Evolutionary conservation across 208 protist genomes (phyloP).

Genomic region (Trypanosoma platydactyli): DNA sequence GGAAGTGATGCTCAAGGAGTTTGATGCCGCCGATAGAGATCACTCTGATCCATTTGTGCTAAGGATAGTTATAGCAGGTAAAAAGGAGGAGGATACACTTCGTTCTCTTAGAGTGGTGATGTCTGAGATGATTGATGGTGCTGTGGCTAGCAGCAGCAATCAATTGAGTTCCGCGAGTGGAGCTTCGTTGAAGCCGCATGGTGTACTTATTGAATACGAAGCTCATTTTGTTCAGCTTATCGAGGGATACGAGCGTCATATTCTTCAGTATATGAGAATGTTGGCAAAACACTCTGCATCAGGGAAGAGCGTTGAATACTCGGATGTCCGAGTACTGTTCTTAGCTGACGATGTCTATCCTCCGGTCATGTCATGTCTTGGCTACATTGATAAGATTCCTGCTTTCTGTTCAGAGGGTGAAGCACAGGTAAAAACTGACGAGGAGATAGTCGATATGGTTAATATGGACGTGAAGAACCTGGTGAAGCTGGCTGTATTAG

Average conservation of each 20-base stretch:
- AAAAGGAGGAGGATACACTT: slow-evolving; percentile 22
- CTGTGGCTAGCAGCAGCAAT: slow-evolving; percentile 13
- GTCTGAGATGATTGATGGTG: slow-evolving; percentile 11
- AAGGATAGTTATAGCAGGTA: slow-evolving; percentile 45
- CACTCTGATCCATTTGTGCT: slow-evolving; percentile 52
- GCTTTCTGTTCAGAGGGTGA: slow-evolving; percentile 30
- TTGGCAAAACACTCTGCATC: slow-evolving; percentile 30
- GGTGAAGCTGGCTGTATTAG: slow-evolving; percentile 39
- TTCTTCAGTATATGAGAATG: slow-evolving; percentile 44
- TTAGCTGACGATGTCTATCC: slow-evolving; percentile 64
- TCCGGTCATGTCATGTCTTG: slow-evolving; percentile 22
- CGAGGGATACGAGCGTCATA: slow-evolving; percentile 62
- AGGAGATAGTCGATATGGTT: slow-evolving; percentile 51
- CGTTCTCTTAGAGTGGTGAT: slow-evolving; percentile 22
- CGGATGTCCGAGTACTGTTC: slow-evolving; percentile 50
- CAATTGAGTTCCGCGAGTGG: not conserved
- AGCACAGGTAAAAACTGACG: slow-evolving; percentile 40
- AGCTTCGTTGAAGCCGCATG: slow-evolving; percentile 1
- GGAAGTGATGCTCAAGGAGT: slow-evolving; percentile 48
- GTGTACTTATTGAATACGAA: slow-evolving; percentile 65
- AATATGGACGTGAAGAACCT: slow-evolving; percentile 49
- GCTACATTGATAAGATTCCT: slow-evolving; percentile 59
- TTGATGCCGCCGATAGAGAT: slow-evolving; percentile 33
- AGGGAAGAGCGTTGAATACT: slow-evolving; percentile 21
- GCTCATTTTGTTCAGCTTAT: slow-evolving; percentile 63